These are phyloP conservation scores for Silene coronaria DNA, from an alignment of 179 eudicot genomes.

Conservation along the genomic window DNA sequence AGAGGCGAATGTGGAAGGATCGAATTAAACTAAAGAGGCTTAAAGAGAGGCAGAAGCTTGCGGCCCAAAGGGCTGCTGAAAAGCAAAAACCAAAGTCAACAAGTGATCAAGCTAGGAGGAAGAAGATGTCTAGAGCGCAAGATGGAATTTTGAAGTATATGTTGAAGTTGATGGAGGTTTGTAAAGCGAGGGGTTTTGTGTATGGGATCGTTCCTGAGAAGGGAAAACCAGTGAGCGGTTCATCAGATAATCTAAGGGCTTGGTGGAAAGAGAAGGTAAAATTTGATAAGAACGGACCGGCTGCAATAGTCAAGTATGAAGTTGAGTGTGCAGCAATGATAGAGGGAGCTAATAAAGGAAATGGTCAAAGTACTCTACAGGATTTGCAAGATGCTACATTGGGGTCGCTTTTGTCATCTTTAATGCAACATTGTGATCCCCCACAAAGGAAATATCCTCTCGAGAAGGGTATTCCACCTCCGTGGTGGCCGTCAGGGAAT, in stretches of 20 bases:
- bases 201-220: slow-evolving; percentile 83
- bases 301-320: slow-evolving; percentile 61
- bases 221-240: slow-evolving; percentile 77
- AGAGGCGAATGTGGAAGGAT: slow-evolving; percentile 88
- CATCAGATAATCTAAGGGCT: slow-evolving; percentile 73
- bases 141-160: slow-evolving; percentile 89
- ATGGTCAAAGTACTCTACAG: slow-evolving; percentile 45
- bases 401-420: slow-evolving; percentile 71
- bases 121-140: slow-evolving; percentile 83
- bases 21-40: slow-evolving; percentile 64
- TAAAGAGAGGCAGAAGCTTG: slow-evolving; percentile 63
- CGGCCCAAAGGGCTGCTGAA: slow-evolving; percentile 55
- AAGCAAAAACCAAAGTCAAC: slow-evolving; percentile 53
- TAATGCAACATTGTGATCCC: slow-evolving; percentile 84
- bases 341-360: slow-evolving; percentile 34
- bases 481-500: slow-evolving; percentile 76
- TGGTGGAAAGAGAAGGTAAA: slow-evolving; percentile 94
- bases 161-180: slow-evolving; percentile 84
- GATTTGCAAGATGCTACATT: slow-evolving; percentile 81
- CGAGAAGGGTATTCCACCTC: slow-evolving; percentile 67
- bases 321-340: slow-evolving; percentile 43
- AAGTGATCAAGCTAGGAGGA: slow-evolving; percentile 70
- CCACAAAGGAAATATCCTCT: slow-evolving; percentile 74
- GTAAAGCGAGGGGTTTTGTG: slow-evolving; percentile 79
- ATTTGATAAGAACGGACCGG: slow-evolving; percentile 77